phyloP scores from a whole-genome alignment of 352 stramenopile genomes.

The Globisporangium apiculatum region DNA sequence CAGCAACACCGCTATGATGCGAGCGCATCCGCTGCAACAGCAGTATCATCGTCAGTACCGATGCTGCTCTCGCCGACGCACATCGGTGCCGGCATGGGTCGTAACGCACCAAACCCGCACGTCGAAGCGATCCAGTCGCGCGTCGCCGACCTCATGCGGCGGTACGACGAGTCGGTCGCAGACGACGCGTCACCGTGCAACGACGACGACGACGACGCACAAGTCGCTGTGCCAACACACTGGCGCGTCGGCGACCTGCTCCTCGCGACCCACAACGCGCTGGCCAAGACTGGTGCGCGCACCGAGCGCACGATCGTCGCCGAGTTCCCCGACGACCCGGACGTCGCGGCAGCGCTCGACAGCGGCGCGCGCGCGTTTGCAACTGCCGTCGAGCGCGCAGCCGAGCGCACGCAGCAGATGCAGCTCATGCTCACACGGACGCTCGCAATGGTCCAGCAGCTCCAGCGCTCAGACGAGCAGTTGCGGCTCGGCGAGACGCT shows the following conservation, averaged over 20 bases:
- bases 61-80: slow-evolving; percentile 4
- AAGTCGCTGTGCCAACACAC: slow-evolving; percentile 18
- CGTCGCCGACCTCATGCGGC: slow-evolving; percentile 59
- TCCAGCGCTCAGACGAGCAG: slow-evolving; percentile 31
- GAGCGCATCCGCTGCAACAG: too few species aligned
- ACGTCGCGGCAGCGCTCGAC: slow-evolving; percentile 33
- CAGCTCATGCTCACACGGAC: slow-evolving; percentile 27
- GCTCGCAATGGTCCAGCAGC: slow-evolving; percentile 36
- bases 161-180: slow-evolving; percentile 40
- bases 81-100: neutral
- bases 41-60: neutral
- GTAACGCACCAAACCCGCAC: slow-evolving; percentile 26
- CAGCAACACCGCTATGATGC: neutral
- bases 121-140: slow-evolving; percentile 61
- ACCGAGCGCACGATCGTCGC: slow-evolving; percentile 43
- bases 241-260: slow-evolving; percentile 65
- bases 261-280: slow-evolving; percentile 47
- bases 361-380: slow-evolving; percentile 28
- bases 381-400: slow-evolving; percentile 23
- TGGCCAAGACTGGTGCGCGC: slow-evolving; percentile 47
- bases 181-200: slow-evolving; percentile 7
- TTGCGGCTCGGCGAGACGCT: slow-evolving; percentile 9
- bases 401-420: slow-evolving; percentile 27
- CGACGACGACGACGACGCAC: slow-evolving; percentile 12
- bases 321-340: slow-evolving; percentile 47